Conservation (phyloP, 352 stramenopile genomes). For the Globisporangium ultimum region DNA sequence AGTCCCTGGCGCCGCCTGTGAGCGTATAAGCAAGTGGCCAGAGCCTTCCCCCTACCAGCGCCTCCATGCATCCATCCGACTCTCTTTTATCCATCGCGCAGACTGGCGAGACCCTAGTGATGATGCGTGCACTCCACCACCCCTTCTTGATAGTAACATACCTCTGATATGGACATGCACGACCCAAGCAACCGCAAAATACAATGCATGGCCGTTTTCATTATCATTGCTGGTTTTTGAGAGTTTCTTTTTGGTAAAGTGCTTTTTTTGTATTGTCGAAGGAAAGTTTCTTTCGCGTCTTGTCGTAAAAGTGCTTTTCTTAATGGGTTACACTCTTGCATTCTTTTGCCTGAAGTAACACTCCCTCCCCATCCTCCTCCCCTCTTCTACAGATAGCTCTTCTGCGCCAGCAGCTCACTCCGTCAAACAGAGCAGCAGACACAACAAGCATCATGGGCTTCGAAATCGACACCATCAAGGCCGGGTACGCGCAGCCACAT, state of each 20-base stretch:
- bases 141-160: conserved; percentile 1
- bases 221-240: no score
- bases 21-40: conserved; percentile 41
- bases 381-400: background rate
- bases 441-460: conserved; percentile 28
- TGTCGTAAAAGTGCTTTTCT: background rate
- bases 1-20: conserved; percentile 58
- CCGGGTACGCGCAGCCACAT: conserved; percentile 26
- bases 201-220: no score
- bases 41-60: no score
- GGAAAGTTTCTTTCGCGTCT: no score
- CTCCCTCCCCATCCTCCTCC: background rate
- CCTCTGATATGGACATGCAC: background rate
- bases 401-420: background rate
- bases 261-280: no score
- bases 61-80: background rate
- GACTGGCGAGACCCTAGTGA: background rate
- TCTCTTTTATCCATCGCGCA: background rate
- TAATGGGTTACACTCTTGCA: background rate
- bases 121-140: no score
- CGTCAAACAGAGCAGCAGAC: background rate
- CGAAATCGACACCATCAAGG: conserved; percentile 78
- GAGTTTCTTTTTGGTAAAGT: no score
- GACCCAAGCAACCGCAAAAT: no score
- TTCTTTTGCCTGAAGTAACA: conserved; percentile 1